These are phyloP conservation scores for Cephaloascus albidus DNA, from an alignment of 805 yeast species.

Conservation along the genomic window DNA sequence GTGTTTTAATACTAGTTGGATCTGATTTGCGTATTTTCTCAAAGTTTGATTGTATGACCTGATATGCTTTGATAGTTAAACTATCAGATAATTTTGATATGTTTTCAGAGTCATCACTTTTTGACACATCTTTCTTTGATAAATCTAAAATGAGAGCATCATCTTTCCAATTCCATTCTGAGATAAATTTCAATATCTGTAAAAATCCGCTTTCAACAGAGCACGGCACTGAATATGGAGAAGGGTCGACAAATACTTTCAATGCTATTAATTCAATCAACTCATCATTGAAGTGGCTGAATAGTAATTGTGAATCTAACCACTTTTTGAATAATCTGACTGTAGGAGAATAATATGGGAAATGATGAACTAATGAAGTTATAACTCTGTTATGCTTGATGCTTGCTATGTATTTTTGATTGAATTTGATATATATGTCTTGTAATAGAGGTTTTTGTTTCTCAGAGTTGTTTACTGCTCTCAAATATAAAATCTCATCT, in stretches of 20 bases:
- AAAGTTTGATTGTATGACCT: constrained; percentile 55
- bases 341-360: constrained; percentile 66
- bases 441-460: constrained; percentile 55
- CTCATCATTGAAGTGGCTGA: constrained; percentile 68
- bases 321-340: constrained; percentile 83
- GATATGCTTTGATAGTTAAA: constrained; percentile 52
- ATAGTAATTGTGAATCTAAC: constrained; percentile 75
- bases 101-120: constrained; percentile 4
- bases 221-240: constrained; percentile 77
- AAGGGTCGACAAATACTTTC: constrained; percentile 77
- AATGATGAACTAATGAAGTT: constrained; percentile 59
- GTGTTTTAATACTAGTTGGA: constrained; percentile 72
- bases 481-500: constrained; percentile 64
- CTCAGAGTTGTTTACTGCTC: constrained; percentile 60
- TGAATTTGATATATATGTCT: constrained; percentile 53
- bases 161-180: constrained; percentile 93
- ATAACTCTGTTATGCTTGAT: constrained; percentile 79
- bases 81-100: constrained; percentile 47
- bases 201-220: constrained; percentile 76
- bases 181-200: constrained; percentile 58
- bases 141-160: constrained; percentile 76
- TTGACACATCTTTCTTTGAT: constrained; percentile 33
- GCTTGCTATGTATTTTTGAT: constrained; percentile 54
- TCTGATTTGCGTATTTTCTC: constrained; percentile 63
- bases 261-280: constrained; percentile 74